Evolutionary conservation across 306 rosid genomes (phyloP).

Genomic region (Malus sylvestris): DNA sequence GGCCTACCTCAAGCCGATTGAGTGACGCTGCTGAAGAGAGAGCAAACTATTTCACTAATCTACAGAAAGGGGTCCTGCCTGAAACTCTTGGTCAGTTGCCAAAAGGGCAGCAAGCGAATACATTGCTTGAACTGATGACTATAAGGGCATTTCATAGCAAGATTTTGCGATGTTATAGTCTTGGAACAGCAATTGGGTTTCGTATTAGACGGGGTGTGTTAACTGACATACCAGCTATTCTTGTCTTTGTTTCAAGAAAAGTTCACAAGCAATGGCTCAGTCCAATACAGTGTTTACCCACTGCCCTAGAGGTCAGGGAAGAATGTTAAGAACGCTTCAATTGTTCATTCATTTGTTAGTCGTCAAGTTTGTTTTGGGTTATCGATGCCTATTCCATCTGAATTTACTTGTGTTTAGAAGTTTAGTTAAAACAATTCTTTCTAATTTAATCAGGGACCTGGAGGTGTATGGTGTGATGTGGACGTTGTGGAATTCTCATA

Average conservation of each 20-base stretch:
- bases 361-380: not conserved
- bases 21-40: constrained; percentile 87
- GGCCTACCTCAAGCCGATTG: constrained; percentile 92
- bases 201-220: constrained; percentile 81
- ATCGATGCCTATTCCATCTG: not conserved
- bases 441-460: constrained; percentile 74
- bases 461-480: constrained; percentile 99
- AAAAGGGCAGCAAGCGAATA: constrained; percentile 91
- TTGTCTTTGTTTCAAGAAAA: constrained; percentile 95
- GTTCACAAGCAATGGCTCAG: constrained; percentile 99
- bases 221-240: constrained; percentile 93
- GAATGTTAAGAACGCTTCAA: constrained; percentile 7
- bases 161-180: constrained; percentile 96
- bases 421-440: not conserved
- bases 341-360: constrained; percentile 1
- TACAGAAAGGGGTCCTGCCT: constrained; percentile 90
- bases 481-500: constrained; percentile 97
- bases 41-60: constrained; percentile 83
- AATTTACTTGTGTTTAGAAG: not conserved
- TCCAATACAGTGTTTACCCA: constrained; percentile 93
- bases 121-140: constrained; percentile 96
- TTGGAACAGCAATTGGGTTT: constrained; percentile 96
- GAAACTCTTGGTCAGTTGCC: constrained; percentile 77
- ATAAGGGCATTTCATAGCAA: constrained; percentile 99
- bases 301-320: constrained; percentile 77